These are phyloP conservation scores for Batkoa obscura DNA, from an alignment of 371 early-diverging fungal genomes.

Conservation along the genomic window DNA sequence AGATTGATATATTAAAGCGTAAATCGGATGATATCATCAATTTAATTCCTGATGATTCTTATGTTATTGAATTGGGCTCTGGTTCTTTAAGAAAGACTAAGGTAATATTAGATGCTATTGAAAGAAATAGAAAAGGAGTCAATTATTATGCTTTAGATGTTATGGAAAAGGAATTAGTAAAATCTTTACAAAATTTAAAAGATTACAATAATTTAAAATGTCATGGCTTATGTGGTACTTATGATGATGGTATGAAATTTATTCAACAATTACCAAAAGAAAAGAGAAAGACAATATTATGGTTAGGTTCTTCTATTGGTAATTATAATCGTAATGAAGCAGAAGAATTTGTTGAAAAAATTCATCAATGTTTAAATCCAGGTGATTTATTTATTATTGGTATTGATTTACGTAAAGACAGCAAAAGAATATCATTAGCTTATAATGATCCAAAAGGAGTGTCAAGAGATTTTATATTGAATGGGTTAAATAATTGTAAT, in stretches of 20 bases:
- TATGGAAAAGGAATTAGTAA: conserved; percentile 51
- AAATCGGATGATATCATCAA: conserved; percentile 38
- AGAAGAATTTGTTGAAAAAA: conserved; percentile 10
- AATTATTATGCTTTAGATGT: conserved; percentile 88
- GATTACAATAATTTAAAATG: conserved; percentile 37
- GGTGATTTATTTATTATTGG: conserved; percentile 67
- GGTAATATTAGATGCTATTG: conserved; percentile 50
- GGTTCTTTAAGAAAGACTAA: conserved; percentile 79
- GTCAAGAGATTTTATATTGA: conserved; percentile 66
- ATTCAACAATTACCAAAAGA: conserved; percentile 21
- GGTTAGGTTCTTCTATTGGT: conserved; percentile 83
- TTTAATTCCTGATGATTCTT: conserved; percentile 40
- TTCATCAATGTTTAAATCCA: conserved; percentile 29
- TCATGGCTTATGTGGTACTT: conserved; percentile 72
- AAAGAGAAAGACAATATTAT: conserved; percentile 46
- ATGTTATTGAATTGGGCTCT: conserved; percentile 65
- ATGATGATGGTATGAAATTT: conserved; percentile 58
- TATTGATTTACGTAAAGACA: conserved; percentile 58
- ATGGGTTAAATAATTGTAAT: conserved; percentile 62
- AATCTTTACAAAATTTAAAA: conserved; percentile 22
- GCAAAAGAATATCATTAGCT: conserved; percentile 43
- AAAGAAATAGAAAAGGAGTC: conserved; percentile 30
- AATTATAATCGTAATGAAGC: conserved; percentile 42
- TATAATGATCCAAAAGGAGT: conserved; percentile 66
- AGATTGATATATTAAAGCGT: conserved; percentile 47